Conservation (phyloP, 2,329 filamentous ascomycete genomes). For the Coniochaeta sp. region DNA sequence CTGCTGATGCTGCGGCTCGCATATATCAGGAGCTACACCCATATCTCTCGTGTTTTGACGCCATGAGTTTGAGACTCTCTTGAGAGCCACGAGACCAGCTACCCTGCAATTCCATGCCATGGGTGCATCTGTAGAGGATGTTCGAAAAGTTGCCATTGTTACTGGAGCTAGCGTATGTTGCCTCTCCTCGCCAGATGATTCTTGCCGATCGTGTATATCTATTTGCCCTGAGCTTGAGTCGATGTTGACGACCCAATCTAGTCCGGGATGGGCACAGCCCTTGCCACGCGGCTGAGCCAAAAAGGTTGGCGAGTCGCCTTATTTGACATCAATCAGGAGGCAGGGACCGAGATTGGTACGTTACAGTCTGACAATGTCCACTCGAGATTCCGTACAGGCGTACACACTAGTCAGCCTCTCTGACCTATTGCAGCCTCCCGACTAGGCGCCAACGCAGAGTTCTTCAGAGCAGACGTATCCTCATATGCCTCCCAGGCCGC, state of each 20-base stretch:
- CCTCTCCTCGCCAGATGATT: background rate
- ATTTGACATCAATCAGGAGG: conserved; percentile 28
- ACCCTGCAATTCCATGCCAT: background rate
- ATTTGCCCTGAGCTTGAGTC: background rate
- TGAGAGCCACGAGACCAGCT: background rate
- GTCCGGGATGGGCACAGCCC: conserved; percentile 38
- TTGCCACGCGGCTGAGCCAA: conserved; percentile 22
- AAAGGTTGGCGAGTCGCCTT: conserved; percentile 25
- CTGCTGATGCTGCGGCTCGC: background rate
- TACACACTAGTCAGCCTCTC: background rate
- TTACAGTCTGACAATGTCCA: background rate
- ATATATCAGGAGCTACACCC: background rate
- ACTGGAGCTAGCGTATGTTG: conserved; percentile 31
- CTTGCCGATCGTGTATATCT: background rate
- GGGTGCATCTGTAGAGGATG: background rate
- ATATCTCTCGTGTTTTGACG: background rate
- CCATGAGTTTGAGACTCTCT: background rate
- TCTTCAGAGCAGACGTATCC: conserved; percentile 35
- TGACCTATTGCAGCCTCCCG: conserved; percentile 1
- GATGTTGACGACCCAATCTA: conserved; percentile 12
- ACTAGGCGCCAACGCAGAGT: conserved; percentile 23
- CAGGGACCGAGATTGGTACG: conserved; percentile 14
- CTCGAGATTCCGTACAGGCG: background rate
- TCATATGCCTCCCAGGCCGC: conserved; percentile 34
- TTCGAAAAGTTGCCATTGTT: conserved; percentile 26